A percentile compares a stretch with the other conserved stretches of the same genome.
Conservation (phyloP, 257 asterid species). For the Orobanche coerulescens region DNA sequence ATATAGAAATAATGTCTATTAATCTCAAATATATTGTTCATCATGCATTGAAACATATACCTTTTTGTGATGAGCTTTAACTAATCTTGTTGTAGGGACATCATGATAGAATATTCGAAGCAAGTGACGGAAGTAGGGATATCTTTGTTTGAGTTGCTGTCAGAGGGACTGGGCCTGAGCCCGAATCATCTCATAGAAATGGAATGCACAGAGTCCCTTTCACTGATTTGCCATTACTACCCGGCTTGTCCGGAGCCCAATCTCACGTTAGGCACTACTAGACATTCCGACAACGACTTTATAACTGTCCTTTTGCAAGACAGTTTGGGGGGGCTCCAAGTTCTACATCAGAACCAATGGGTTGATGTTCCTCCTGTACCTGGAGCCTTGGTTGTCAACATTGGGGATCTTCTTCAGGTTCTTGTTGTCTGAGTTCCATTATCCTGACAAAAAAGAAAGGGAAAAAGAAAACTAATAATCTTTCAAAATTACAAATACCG, state of each 20-base stretch:
- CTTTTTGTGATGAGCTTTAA: background rate
- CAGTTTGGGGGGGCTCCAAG: conserved; percentile 44
- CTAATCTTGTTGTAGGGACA: conserved; percentile 17
- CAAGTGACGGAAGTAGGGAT: conserved; percentile 27
- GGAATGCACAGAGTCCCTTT: conserved; percentile 24
- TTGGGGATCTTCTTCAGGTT: conserved; percentile 44
- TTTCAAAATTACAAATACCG: background rate
- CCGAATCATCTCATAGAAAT: conserved; percentile 26
- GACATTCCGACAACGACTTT: conserved; percentile 7
- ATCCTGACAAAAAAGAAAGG: background rate
- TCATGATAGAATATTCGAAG: conserved; percentile 31
- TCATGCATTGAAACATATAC: no score
- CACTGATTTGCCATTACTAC: background rate
- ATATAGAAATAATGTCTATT: no score
- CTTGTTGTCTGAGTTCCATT: background rate
- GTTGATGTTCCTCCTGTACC: conserved; percentile 38
- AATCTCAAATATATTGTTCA: no score
- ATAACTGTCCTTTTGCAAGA: background rate
- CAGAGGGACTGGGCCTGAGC: conserved; percentile 37
- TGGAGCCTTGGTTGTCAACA: conserved; percentile 37
- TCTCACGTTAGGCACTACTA: background rate
- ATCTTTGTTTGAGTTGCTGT: conserved; percentile 29
- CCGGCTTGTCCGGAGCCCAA: conserved; percentile 7
- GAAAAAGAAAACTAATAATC: background rate
- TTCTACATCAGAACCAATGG: conserved; percentile 34